These are phyloP conservation scores for Suillus hirtellus DNA, from an alignment of 768 basidiomycete genomes.

Conservation along the genomic window DNA sequence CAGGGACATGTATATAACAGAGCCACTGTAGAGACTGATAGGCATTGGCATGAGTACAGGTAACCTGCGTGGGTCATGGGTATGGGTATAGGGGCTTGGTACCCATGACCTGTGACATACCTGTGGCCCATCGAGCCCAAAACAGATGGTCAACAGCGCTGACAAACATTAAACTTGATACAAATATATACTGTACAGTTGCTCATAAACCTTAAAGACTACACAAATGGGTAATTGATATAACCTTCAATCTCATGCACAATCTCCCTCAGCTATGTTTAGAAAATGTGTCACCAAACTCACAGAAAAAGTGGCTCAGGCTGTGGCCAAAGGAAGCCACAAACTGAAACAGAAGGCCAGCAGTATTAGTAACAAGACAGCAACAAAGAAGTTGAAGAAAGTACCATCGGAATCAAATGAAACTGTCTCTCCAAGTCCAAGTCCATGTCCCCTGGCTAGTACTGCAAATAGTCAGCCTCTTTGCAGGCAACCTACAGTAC, in stretches of 20 bases:
- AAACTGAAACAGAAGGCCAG: slow-evolving; percentile 7
- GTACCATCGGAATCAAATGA: not conserved
- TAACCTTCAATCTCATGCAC: not conserved
- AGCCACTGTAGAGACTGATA: too few relatives aligned
- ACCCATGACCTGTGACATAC: too few relatives aligned
- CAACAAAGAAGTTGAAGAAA: not conserved
- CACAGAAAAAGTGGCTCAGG: not conserved
- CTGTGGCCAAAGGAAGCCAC: not conserved
- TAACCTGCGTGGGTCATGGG: too few relatives aligned
- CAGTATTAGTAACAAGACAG: not conserved
- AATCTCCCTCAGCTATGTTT: slow-evolving; percentile 5
- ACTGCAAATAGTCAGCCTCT: not conserved
- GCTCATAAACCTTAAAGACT: too few relatives aligned
- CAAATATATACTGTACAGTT: not conserved
- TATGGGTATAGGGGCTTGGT: too few relatives aligned
- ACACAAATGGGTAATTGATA: too few relatives aligned
- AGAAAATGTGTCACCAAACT: not conserved
- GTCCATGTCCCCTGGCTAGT: not conserved
- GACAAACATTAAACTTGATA: too few relatives aligned
- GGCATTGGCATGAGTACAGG: too few relatives aligned
- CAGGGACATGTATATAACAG: too few relatives aligned
- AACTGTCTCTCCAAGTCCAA: not conserved
- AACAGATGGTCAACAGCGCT: too few relatives aligned
- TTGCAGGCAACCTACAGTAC: not conserved
- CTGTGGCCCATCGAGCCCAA: too few relatives aligned